Conservation (phyloP, 2,329 filamentous ascomycete genomes). For the Paracamarosporium sp. region DNA sequence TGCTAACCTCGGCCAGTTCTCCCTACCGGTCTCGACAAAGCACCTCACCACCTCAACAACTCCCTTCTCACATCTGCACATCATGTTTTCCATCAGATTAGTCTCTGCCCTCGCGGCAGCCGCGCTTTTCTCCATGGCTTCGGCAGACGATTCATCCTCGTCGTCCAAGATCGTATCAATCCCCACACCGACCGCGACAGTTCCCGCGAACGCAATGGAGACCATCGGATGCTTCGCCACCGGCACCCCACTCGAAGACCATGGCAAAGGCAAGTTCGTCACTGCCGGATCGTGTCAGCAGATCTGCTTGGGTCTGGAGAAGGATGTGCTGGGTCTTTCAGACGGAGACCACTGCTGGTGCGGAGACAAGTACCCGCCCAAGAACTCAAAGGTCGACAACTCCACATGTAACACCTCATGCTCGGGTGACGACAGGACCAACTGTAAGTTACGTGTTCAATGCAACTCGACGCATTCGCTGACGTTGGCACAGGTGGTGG, state of each 20-base stretch:
- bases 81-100: slow-evolving; percentile 43
- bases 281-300: slow-evolving; percentile 62
- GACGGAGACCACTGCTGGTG: slow-evolving; percentile 73
- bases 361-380: slow-evolving; percentile 71
- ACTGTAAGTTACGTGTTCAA: slow-evolving; percentile 62
- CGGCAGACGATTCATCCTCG: slow-evolving; percentile 27
- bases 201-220: slow-evolving; percentile 33
- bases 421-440: slow-evolving; percentile 65
- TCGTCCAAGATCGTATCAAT: slow-evolving; percentile 23
- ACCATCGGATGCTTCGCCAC: slow-evolving; percentile 61
- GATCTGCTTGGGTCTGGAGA: slow-evolving; percentile 55
- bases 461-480: slow-evolving; percentile 15
- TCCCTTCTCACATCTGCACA: slow-evolving; percentile 8
- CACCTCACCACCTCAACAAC: slow-evolving; percentile 11
- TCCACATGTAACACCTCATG: slow-evolving; percentile 70
- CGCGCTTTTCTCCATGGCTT: slow-evolving; percentile 35
- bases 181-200: slow-evolving; percentile 38
- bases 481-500: slow-evolving; percentile 63
- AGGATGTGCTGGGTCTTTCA: slow-evolving; percentile 68
- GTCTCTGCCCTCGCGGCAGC: slow-evolving; percentile 40
- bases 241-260: slow-evolving; percentile 54
- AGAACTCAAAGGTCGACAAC: slow-evolving; percentile 60
- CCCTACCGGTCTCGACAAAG: slow-evolving; percentile 27
- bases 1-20: slow-evolving; percentile 30
- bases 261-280: slow-evolving; percentile 60